Percentiles rank a stretch among this genome's conserved stretches.
phyloP scores from a whole-genome alignment of 768 basidiomycete species.

The Hericium rajendrae region DNA sequence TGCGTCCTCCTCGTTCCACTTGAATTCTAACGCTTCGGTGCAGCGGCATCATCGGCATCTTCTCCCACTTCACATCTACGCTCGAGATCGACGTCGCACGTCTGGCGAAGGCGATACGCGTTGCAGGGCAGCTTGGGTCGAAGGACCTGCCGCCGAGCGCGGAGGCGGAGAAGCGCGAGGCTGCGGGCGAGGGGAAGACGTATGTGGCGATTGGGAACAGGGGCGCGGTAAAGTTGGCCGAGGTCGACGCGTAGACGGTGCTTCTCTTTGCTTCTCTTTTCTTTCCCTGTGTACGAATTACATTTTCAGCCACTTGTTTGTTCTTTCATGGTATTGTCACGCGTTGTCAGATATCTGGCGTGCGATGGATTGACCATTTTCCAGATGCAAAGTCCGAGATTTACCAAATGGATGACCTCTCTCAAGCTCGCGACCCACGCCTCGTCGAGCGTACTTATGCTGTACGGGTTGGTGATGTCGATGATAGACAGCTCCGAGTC shows the following conservation, averaged over 20 bases:
- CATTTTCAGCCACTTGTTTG: too few species aligned
- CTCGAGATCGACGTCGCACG: slow-evolving; percentile 31
- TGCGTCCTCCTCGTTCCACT: neutral
- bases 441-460: too few species aligned
- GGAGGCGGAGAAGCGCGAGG: slow-evolving; percentile 26
- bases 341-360: too few species aligned
- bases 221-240: neutral
- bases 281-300: too few species aligned
- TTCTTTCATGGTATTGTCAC: too few species aligned
- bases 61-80: slow-evolving; percentile 3
- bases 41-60: slow-evolving; percentile 1
- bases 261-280: too few species aligned
- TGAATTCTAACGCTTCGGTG: neutral
- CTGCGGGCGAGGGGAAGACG: neutral
- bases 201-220: neutral
- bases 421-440: too few species aligned
- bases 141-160: slow-evolving; percentile 34
- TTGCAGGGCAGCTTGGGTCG: slow-evolving; percentile 48
- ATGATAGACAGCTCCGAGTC: too few species aligned
- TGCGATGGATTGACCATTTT: too few species aligned
- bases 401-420: too few species aligned
- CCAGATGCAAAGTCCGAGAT: too few species aligned
- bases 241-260: neutral
- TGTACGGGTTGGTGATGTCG: too few species aligned
- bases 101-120: slow-evolving; percentile 42